Percentiles rank a stretch among this genome's conserved stretches.
These are phyloP conservation scores for Triticum turgidum DNA, from an alignment of 176 grass and related monocot species.

Conservation along the genomic window DNA sequence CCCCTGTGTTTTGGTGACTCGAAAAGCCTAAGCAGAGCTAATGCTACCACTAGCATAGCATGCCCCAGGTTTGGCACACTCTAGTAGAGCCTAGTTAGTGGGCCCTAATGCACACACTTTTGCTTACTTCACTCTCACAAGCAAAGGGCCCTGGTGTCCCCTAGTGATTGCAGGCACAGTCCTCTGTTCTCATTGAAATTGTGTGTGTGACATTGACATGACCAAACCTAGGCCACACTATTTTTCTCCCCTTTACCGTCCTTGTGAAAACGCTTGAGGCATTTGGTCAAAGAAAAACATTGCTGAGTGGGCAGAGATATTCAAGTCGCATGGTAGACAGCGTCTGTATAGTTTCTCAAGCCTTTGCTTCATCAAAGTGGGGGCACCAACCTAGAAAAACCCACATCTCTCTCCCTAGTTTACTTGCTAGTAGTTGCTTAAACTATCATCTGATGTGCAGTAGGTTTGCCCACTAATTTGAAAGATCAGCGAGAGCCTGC, in stretches of 20 bases:
- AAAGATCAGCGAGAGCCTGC: neutral
- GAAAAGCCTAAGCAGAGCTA: conserved; percentile 31
- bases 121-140: conserved; percentile 51
- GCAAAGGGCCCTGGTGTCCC: conserved; percentile 50
- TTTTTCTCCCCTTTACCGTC: conserved; percentile 1
- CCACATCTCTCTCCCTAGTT: neutral
- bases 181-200: conserved; percentile 42
- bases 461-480: conserved; percentile 28
- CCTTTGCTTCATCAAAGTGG: conserved; percentile 30
- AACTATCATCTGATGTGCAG: conserved; percentile 10
- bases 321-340: conserved; percentile 42
- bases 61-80: conserved; percentile 37
- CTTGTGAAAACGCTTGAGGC: conserved; percentile 14
- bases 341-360: conserved; percentile 26
- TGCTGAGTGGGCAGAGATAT: conserved; percentile 19
- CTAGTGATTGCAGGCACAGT: conserved; percentile 46
- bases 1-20: conserved; percentile 33
- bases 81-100: conserved; percentile 31
- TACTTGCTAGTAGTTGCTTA: conserved; percentile 26
- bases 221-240: conserved; percentile 44
- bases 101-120: conserved; percentile 39
- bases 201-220: conserved; percentile 48
- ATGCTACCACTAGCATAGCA: conserved; percentile 45
- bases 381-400: conserved; percentile 3
- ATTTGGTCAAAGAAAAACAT: conserved; percentile 64